Percentiles rank a stretch among this genome's conserved stretches.
Evolutionary conservation across 2,329 filamentous ascomycete species (phyloP).

Genomic region (Cladosporium sp.): DNA sequence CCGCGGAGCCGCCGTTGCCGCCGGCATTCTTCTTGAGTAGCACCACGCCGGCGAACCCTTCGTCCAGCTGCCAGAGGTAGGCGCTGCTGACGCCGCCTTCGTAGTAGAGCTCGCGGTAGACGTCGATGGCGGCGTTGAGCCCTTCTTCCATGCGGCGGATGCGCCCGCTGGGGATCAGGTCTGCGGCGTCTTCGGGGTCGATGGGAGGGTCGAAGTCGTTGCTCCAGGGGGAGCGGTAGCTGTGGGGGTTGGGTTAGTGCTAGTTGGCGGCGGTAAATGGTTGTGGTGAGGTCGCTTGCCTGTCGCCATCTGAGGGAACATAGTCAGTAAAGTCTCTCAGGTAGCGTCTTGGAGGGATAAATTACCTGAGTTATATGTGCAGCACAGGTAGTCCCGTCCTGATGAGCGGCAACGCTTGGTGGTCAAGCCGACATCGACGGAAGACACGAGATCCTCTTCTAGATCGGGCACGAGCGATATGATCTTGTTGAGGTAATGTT

Average conservation of each 20-base stretch:
- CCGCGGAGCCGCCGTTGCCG: conserved; percentile 9
- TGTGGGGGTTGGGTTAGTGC: neutral
- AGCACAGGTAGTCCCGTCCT: conserved; percentile 93
- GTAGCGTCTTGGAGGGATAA: neutral
- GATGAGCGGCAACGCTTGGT: conserved; percentile 83
- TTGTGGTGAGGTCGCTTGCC: conserved; percentile 37
- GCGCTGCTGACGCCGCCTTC: conserved; percentile 95
- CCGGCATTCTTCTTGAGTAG: conserved; percentile 83
- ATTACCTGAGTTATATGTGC: conserved; percentile 86
- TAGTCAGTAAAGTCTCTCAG: neutral
- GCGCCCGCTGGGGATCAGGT: conserved; percentile 83
- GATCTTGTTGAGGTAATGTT: conserved; percentile 82
- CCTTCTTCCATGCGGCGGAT: conserved; percentile 91
- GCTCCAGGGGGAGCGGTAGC: conserved; percentile 94
- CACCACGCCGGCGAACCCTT: conserved; percentile 95
- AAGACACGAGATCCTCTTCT: conserved; percentile 95
- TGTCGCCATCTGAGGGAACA: conserved; percentile 72
- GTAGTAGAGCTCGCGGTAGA: conserved; percentile 95
- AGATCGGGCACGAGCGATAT: conserved; percentile 86
- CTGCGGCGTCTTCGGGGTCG: conserved; percentile 70
- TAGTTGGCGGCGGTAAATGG: neutral
- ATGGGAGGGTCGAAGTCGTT: conserved; percentile 96
- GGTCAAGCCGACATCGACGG: conserved; percentile 91
- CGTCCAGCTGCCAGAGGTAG: conserved; percentile 97
- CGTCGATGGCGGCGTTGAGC: conserved; percentile 94